phyloP scores from a whole-genome alignment of 2,329 filamentous ascomycete species.

The Colletotrichum godetiae region DNA sequence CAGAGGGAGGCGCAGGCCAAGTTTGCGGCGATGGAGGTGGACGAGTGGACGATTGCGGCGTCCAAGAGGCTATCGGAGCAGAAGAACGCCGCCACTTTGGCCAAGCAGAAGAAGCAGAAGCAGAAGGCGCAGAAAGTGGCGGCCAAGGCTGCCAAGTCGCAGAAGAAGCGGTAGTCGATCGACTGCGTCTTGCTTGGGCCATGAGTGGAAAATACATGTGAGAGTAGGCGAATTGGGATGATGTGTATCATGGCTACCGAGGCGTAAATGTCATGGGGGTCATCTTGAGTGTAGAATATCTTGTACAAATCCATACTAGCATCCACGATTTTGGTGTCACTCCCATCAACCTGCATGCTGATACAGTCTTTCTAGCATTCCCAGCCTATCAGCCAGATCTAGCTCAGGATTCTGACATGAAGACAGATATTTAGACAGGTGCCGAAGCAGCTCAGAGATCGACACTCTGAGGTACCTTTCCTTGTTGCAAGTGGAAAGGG shows the following conservation, averaged over 20 bases:
- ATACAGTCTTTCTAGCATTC: too few species aligned
- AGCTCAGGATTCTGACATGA: too few species aligned
- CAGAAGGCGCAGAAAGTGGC: conserved; percentile 50
- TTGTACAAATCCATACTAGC: conserved; percentile 31
- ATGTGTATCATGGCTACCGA: conserved; percentile 1
- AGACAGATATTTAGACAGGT: too few species aligned
- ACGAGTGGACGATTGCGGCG: conserved; percentile 41
- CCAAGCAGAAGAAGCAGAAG: conserved; percentile 46
- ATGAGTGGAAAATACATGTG: neutral
- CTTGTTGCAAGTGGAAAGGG: too few species aligned
- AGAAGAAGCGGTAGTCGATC: conserved; percentile 41
- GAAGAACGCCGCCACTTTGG: conserved; percentile 40
- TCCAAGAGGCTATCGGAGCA: conserved; percentile 42
- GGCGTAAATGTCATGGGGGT: neutral
- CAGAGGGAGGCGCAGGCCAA: conserved; percentile 51
- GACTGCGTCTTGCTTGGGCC: neutral
- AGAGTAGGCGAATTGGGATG: neutral
- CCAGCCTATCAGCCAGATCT: too few species aligned
- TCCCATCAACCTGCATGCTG: too few species aligned
- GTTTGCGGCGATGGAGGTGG: conserved; percentile 40
- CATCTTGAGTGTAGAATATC: conserved; percentile 32
- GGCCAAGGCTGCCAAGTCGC: conserved; percentile 45
- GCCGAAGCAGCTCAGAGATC: too few species aligned
- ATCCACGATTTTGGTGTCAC: conserved; percentile 1
- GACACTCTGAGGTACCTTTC: too few species aligned